Conservation (phyloP, 306 rosid species). For the Ochetophila trinervis region DNA sequence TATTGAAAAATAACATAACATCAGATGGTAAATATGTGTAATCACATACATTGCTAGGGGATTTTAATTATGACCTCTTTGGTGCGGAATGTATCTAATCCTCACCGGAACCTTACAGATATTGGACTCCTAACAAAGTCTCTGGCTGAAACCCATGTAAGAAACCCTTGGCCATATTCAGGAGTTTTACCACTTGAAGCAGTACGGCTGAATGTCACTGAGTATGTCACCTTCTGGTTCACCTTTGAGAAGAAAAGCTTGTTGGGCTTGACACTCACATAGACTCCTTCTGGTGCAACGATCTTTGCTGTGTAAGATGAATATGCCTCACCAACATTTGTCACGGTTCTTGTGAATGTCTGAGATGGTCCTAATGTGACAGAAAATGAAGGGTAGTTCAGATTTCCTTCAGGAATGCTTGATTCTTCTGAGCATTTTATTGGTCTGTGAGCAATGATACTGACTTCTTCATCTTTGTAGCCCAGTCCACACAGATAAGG, state of each 20-base stretch:
- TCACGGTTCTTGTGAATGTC: conserved; percentile 68
- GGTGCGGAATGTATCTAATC: conserved; percentile 3
- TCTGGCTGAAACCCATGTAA: conserved; percentile 49
- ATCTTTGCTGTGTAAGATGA: conserved; percentile 44
- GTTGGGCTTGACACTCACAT: conserved; percentile 46
- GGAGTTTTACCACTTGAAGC: conserved; percentile 22
- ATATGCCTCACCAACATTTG: conserved; percentile 57
- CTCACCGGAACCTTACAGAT: conserved; percentile 35
- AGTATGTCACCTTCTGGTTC: conserved; percentile 52
- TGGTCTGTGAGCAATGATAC: conserved; percentile 38
- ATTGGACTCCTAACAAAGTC: conserved; percentile 52
- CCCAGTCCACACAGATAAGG: conserved; percentile 72
- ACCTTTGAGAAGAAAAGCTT: conserved; percentile 46
- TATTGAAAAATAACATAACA: not conserved
- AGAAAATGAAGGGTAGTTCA: conserved; percentile 72
- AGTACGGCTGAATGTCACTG: conserved; percentile 41
- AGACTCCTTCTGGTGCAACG: conserved; percentile 49
- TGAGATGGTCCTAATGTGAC: conserved; percentile 48
- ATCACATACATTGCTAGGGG: conserved; percentile 1
- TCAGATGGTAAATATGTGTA: not conserved
- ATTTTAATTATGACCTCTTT: conserved; percentile 18
- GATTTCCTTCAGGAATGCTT: conserved; percentile 64
- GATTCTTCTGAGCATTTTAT: conserved; percentile 47
- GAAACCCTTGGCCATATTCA: conserved; percentile 50
- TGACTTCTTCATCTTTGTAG: conserved; percentile 42